Evolutionary conservation across 2,329 filamentous ascomycete species (phyloP), one percentile per base, ranked within the genome.

Genomic region (Kalmusia sp.): DNA sequence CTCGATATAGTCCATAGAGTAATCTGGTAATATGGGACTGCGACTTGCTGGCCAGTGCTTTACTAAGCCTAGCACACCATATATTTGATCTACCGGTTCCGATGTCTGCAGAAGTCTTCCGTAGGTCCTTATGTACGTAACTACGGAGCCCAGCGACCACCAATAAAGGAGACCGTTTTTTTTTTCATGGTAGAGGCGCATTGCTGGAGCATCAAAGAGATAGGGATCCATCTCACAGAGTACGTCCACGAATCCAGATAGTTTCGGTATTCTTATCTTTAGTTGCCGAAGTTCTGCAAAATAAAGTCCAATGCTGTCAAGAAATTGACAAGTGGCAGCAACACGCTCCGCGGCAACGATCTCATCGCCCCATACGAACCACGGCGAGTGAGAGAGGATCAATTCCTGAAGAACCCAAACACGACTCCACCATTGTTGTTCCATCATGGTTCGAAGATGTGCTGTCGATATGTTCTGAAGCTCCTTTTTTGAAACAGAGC

Each of bases 351-450:
- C n/a, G 15, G n/a, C 6, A 21, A 38, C 19, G 8, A 22, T 19
- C 6, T 17, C 21, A 17, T 38, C 34, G 17, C 34, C 34, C 7
- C n/a, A 21, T 3, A 45, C 28, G 21, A 45, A 33, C 6, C 4
- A 33, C 5, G 15, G 6, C 11, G 41, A 30, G 3, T 17, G n/a
- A 11, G 41, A 45, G 21, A 45, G 41, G 6, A 45, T 2, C 6
- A 45, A 19, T 34, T 45, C 41, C 22, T 45, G 27, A 17, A 45
- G 25, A 30, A 45, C 41, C 41, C 41, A 45, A 31, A 31, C 25
- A 14, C 41, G 22, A 8, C 9, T 33, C 41, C 41, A 45, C 41
- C 41, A 45, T 4, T 24, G 25, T 15, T 21, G 25, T 3, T 12
- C 19, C 41, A 45, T 30, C 17, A 45, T 7, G 4, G 5, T 5